These are phyloP conservation scores for Fusarium illudens DNA, from an alignment of 2,329 filamentous ascomycete species.

Conservation along the genomic window DNA sequence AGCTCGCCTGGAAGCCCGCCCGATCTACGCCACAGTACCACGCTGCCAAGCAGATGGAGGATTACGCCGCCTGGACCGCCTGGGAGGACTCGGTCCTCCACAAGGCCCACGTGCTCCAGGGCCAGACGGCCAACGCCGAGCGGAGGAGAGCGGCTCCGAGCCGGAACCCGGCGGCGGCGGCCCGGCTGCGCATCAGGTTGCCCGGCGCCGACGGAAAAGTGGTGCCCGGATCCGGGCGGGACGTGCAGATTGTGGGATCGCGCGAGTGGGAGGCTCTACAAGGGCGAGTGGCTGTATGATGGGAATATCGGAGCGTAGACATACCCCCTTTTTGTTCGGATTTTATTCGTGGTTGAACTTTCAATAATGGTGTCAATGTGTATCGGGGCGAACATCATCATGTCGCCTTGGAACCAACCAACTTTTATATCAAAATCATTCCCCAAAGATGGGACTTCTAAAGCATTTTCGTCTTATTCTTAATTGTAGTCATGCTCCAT, in stretches of 20 bases:
- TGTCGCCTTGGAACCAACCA: constrained; percentile 27
- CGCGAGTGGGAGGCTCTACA: constrained; percentile 65
- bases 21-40: constrained; percentile 71
- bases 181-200: constrained; percentile 61
- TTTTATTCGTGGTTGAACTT: constrained; percentile 20
- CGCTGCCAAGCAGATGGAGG: constrained; percentile 70
- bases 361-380: constrained; percentile 22
- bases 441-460: constrained; percentile 4
- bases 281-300: constrained; percentile 49
- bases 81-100: constrained; percentile 65
- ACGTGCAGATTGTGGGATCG: constrained; percentile 62
- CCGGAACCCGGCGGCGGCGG: constrained; percentile 54
- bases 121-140: constrained; percentile 32
- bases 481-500: constrained; percentile 26
- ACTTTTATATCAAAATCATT: constrained; percentile 15
- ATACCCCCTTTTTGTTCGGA: constrained; percentile 31
- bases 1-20: constrained; percentile 71
- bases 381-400: constrained; percentile 24
- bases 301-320: constrained; percentile 25
- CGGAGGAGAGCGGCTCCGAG: constrained; percentile 40
- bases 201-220: constrained; percentile 57
- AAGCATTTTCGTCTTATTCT: constrained; percentile 30
- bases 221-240: constrained; percentile 47
- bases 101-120: constrained; percentile 57
- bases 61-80: constrained; percentile 68